These are phyloP conservation scores for Vinca minor DNA, from an alignment of 257 asterid species.

Conservation along the genomic window DNA sequence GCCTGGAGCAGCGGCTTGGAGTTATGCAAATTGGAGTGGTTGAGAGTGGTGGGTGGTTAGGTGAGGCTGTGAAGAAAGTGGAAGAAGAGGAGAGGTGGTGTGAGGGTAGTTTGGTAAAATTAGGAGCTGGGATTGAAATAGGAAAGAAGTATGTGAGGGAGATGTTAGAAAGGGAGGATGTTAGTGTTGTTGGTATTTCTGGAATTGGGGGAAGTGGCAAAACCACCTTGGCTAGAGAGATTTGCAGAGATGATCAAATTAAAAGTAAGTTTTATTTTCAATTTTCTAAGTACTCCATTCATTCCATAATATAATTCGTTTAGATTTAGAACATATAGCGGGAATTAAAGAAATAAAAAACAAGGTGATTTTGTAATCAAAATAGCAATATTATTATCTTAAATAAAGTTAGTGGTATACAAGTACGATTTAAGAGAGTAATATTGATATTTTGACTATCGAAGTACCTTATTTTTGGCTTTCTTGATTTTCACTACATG, in stretches of 20 bases:
- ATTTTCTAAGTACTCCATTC: too few relatives aligned
- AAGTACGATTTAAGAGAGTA: too few relatives aligned
- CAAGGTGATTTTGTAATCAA: too few relatives aligned
- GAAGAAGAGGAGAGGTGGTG: slow-evolving; percentile 64
- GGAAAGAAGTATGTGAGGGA: slow-evolving; percentile 67
- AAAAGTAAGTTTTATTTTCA: slow-evolving; percentile 43
- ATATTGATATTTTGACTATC: too few relatives aligned
- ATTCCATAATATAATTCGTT: too few relatives aligned
- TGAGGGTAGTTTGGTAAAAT: slow-evolving; percentile 49
- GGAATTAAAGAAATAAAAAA: too few relatives aligned
- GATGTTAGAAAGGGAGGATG: slow-evolving; percentile 36
- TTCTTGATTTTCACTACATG: too few relatives aligned
- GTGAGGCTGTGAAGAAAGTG: slow-evolving; percentile 68
- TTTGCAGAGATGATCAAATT: slow-evolving; percentile 58
- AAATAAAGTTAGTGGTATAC: too few relatives aligned
- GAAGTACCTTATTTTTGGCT: too few relatives aligned
- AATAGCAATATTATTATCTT: too few relatives aligned
- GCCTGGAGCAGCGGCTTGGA: slow-evolving; percentile 69
- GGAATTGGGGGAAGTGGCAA: slow-evolving; percentile 93
- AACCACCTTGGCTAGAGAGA: slow-evolving; percentile 87
- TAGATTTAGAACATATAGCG: too few relatives aligned
- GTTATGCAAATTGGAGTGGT: slow-evolving; percentile 63
- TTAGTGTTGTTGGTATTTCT: slow-evolving; percentile 48
- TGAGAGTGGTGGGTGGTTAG: slow-evolving; percentile 52
- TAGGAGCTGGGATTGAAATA: slow-evolving; percentile 64